These are phyloP conservation scores for Gloeopeniophorella convolvens DNA, from an alignment of 768 basidiomycete species.

Conservation along the genomic window DNA sequence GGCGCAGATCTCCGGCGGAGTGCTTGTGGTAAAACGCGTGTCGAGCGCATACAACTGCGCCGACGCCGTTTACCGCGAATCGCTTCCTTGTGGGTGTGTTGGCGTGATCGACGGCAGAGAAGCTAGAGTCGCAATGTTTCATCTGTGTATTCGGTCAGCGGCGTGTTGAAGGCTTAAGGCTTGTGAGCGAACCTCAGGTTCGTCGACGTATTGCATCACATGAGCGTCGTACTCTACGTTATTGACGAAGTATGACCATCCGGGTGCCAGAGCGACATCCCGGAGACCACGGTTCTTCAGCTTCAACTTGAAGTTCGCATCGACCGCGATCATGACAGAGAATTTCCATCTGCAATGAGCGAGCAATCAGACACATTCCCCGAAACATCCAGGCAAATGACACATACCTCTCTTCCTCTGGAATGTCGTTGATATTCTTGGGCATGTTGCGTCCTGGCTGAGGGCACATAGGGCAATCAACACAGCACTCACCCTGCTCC, in stretches of 20 bases:
- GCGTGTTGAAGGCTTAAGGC: background rate
- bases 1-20: background rate
- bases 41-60: slow-evolving; percentile 11
- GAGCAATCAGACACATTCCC: background rate
- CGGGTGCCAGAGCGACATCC: background rate
- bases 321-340: background rate
- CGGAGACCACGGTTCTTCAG: background rate
- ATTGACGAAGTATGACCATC: slow-evolving; percentile 5
- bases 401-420: too few relatives aligned
- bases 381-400: too few relatives aligned
- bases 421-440: too few relatives aligned
- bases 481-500: background rate
- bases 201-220: background rate
- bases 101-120: slow-evolving; percentile 4
- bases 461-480: slow-evolving; percentile 11
- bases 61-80: slow-evolving; percentile 12
- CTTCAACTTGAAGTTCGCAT: slow-evolving; percentile 11
- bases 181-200: background rate
- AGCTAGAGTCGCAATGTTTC: background rate
- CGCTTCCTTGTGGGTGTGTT: slow-evolving; percentile 4
- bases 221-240: background rate
- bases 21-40: background rate
- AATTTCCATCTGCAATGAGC: background rate
- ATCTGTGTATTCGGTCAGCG: background rate
- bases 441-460: slow-evolving; percentile 8